Conservation (phyloP, 305 asterid species). For the Solanum chacoense region DNA sequence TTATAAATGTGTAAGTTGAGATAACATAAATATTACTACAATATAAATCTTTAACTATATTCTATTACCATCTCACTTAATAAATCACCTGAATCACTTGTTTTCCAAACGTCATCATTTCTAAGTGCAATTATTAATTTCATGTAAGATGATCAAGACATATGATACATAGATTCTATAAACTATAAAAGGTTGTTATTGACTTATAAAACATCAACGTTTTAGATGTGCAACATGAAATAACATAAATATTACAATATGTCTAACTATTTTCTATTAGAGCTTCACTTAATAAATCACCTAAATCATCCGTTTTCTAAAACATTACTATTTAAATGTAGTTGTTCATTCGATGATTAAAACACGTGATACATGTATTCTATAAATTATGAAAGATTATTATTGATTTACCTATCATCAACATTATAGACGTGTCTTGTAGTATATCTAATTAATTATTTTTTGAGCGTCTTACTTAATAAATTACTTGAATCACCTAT, state of each 20-base stretch:
- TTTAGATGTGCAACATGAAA: neutral
- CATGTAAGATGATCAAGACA: neutral
- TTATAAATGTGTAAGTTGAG: neutral
- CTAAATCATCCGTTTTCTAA: neutral
- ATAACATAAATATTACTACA: neutral
- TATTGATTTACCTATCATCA: neutral
- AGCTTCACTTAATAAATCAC: neutral
- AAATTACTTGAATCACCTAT: neutral
- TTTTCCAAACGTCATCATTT: too few relatives aligned
- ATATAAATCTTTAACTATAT: neutral
- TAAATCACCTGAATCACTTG: neutral
- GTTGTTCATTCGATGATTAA: too few relatives aligned
- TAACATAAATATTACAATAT: neutral
- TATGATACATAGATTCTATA: neutral
- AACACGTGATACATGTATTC: too few relatives aligned
- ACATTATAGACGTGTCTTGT: too few relatives aligned
- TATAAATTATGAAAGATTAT: too few relatives aligned
- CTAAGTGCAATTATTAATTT: neutral
- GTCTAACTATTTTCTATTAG: neutral
- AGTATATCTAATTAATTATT: neutral
- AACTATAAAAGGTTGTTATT: neutral
- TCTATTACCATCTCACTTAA: neutral
- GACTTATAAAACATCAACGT: neutral
- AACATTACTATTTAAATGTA: neutral
- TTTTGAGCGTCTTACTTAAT: too few relatives aligned